Evolutionary conservation across 2,329 filamentous ascomycete genomes (phyloP), one percentile per base, ranked within the genome.

Genomic region (Colletotrichum lindemuthianum): DNA sequence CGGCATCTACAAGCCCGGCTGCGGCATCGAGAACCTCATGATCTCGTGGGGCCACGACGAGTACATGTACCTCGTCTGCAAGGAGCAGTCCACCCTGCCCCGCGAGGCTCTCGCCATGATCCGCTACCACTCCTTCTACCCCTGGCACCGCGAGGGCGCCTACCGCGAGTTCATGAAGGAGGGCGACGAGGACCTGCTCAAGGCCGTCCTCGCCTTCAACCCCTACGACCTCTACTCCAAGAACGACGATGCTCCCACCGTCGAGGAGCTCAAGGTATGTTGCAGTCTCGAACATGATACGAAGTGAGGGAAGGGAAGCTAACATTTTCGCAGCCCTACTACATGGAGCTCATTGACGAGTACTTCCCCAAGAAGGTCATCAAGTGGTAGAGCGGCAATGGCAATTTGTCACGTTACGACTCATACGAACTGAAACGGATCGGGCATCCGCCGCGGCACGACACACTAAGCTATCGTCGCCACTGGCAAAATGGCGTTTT

Each of bases 201-300:
- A 87, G 73, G 92, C 92, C 8, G 93, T 96, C 53, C 86, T 87
- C 76, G 92, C 91, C 0, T 97, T 97, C 79, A 97, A 97, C 76
- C 92, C 93, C 0, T 97, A 97, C 72, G 93, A 97, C 74, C 75
- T 97, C 56, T 97, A 97, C 81, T 95, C 91, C 81, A 97, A 97
- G 88, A 93, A 89, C 70, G 93, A 97, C 72, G 91, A 88, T 32
- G 84, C 93, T 24, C 93, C 92, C 1, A 89, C 86, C 61, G 86
- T 90, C 1, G 90, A 93, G 73, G 87, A 92, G 71, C 81, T 97
- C 63, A 96, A 95, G 63, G 63, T 64, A 58, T 13, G 59, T 50
- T 9, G 8, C 3, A 7, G 6, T 36, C 11, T 9, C 6, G 16
- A 39, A 12, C 10, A n/a, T 13, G 8, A 47, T 4, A n/a, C 10